A percentile compares a stretch with the other conserved stretches of the same genome.
phyloP scores from a whole-genome alignment of 31 red algal genomes.

The Bonnemaisonia californica region DNA sequence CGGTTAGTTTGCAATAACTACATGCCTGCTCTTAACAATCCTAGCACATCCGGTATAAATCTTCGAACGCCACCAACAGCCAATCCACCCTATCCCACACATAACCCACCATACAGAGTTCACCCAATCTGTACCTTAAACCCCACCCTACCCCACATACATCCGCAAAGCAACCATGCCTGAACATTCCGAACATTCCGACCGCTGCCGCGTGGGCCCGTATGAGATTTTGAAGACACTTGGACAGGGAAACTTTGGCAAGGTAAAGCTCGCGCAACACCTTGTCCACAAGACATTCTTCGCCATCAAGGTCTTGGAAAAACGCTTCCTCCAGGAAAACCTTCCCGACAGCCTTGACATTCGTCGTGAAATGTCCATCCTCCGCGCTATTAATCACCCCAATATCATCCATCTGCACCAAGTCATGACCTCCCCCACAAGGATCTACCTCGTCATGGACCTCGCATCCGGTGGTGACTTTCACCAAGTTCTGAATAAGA shows the following conservation, averaged over 20 bases:
- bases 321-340: conserved; percentile 43
- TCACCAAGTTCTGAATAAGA: conserved; percentile 34
- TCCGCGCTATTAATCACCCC: conserved; percentile 64
- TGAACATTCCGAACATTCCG: neutral
- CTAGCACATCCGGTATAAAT: no score
- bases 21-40: no score
- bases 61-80: no score
- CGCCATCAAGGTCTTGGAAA: conserved; percentile 83
- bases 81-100: no score
- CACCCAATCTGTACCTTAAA: no score
- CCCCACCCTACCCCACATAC: neutral
- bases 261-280: conserved; percentile 74
- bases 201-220: conserved; percentile 43
- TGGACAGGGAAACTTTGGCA: conserved; percentile 68
- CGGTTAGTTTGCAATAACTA: no score
- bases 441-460: conserved; percentile 86
- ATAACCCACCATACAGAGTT: no score
- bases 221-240: conserved; percentile 58
- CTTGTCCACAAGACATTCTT: conserved; percentile 39
- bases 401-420: conserved; percentile 79
- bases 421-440: conserved; percentile 62
- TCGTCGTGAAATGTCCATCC: conserved; percentile 83
- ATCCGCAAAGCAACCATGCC: neutral
- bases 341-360: conserved; percentile 68
- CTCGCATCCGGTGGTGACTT: conserved; percentile 73